These are phyloP conservation scores for Ajuga chamaepitys DNA, from an alignment of 257 asterid species.

Conservation along the genomic window DNA sequence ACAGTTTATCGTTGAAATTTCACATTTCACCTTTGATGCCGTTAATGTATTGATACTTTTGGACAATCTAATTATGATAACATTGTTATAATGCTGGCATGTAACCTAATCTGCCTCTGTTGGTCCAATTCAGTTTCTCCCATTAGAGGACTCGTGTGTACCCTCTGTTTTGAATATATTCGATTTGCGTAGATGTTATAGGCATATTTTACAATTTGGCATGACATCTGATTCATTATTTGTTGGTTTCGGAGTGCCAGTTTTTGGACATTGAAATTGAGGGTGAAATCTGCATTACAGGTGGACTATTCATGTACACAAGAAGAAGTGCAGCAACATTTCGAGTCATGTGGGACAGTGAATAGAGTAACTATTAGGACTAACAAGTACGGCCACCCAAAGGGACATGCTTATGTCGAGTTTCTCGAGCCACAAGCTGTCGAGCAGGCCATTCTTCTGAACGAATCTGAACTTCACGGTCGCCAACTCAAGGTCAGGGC, in stretches of 20 bases:
- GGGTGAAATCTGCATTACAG: conserved; percentile 11
- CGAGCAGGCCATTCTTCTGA: conserved; percentile 64
- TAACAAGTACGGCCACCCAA: conserved; percentile 72
- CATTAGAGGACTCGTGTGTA: neutral
- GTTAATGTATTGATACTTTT: neutral
- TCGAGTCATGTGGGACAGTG: conserved; percentile 75
- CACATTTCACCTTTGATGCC: too few relatives aligned
- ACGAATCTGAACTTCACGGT: conserved; percentile 79
- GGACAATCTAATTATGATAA: neutral
- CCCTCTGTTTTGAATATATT: neutral
- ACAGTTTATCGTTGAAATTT: too few relatives aligned
- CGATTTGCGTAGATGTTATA: neutral
- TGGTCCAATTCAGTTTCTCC: neutral
- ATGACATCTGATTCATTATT: neutral
- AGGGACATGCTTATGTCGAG: conserved; percentile 79
- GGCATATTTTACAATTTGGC: neutral
- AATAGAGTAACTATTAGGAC: conserved; percentile 75
- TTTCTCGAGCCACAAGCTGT: conserved; percentile 72
- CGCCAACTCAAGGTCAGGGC: conserved; percentile 61
- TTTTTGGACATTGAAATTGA: neutral
- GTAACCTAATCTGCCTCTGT: neutral
- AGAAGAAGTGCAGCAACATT: conserved; percentile 85
- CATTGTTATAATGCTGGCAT: neutral
- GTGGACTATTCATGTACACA: conserved; percentile 82
- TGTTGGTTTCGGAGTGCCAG: neutral